Conservation (phyloP, 495 filamentous ascomycete species). For the Terfezia boudieri region DNA sequence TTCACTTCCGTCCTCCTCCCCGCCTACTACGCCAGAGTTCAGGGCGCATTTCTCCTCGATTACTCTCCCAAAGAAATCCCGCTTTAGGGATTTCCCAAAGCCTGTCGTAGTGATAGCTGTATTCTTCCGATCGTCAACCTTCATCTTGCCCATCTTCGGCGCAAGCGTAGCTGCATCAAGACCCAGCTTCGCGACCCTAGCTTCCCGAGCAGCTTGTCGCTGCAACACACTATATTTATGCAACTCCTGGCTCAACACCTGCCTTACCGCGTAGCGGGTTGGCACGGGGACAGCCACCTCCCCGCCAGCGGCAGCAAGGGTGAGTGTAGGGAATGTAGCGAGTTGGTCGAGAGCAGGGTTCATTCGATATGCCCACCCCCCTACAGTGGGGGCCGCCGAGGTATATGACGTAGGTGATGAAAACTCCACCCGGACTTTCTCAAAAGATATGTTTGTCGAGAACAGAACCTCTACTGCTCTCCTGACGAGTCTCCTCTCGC, state of each 20-base stretch:
- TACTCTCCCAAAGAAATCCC: slow-evolving; percentile 51
- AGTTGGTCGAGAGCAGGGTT: slow-evolving; percentile 45
- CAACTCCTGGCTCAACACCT: slow-evolving; percentile 78
- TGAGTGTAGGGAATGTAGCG: background rate
- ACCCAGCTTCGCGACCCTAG: slow-evolving; percentile 27
- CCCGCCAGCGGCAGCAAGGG: slow-evolving; percentile 4
- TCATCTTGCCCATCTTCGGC: slow-evolving; percentile 13
- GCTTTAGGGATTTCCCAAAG: slow-evolving; percentile 31
- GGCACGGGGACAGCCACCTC: slow-evolving; percentile 29
- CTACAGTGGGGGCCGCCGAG: slow-evolving; percentile 27
- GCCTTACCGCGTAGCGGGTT: slow-evolving; percentile 68
- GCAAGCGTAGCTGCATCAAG: slow-evolving; percentile 11
- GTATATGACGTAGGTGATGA: slow-evolving; percentile 25
- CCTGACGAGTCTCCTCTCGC: slow-evolving; percentile 56
- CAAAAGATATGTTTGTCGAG: slow-evolving; percentile 58
- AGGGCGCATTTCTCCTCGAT: slow-evolving; percentile 7
- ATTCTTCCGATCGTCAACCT: slow-evolving; percentile 25
- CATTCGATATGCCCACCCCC: slow-evolving; percentile 76
- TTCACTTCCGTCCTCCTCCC: slow-evolving; percentile 16
- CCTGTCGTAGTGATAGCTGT: slow-evolving; percentile 13
- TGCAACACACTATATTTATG: slow-evolving; percentile 41
- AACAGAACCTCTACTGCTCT: slow-evolving; percentile 59
- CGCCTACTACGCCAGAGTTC: slow-evolving; percentile 11
- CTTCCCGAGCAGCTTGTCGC: slow-evolving; percentile 34
- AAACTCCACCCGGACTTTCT: slow-evolving; percentile 58